Conservation (phyloP, 345 rosid species). For the Populus tremula region DNA sequence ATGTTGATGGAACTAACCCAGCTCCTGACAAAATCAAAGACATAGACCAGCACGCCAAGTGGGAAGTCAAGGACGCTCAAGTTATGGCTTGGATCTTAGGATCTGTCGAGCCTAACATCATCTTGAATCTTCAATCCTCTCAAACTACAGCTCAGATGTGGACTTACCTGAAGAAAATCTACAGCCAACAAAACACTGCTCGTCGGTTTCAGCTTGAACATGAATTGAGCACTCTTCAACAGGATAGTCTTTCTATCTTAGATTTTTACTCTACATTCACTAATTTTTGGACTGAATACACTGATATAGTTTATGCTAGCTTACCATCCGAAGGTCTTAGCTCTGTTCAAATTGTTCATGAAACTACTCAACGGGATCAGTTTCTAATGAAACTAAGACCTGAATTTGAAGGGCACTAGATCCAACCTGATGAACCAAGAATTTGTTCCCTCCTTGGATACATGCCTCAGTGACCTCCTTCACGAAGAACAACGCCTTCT, state of each 20-base stretch:
- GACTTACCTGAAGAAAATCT: too few species aligned
- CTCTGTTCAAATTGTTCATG: neutral
- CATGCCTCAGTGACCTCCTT: neutral
- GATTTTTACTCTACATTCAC: neutral
- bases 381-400: neutral
- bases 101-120: too few species aligned
- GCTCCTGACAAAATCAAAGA: too few species aligned
- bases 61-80: too few species aligned
- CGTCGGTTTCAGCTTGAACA: too few species aligned
- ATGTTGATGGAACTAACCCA: too few species aligned
- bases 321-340: neutral
- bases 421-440: neutral
- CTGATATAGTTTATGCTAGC: neutral
- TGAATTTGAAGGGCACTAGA: neutral
- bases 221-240: too few species aligned
- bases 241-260: neutral
- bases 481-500: neutral
- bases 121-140: too few species aligned
- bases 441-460: neutral
- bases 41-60: too few species aligned
- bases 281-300: constrained; percentile 1
- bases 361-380: neutral
- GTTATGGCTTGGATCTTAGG: too few species aligned
- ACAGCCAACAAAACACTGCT: too few species aligned
- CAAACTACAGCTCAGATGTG: too few species aligned